phyloP scores from a whole-genome alignment of 768 basidiomycete genomes.

The Tricholoma sp. region DNA sequence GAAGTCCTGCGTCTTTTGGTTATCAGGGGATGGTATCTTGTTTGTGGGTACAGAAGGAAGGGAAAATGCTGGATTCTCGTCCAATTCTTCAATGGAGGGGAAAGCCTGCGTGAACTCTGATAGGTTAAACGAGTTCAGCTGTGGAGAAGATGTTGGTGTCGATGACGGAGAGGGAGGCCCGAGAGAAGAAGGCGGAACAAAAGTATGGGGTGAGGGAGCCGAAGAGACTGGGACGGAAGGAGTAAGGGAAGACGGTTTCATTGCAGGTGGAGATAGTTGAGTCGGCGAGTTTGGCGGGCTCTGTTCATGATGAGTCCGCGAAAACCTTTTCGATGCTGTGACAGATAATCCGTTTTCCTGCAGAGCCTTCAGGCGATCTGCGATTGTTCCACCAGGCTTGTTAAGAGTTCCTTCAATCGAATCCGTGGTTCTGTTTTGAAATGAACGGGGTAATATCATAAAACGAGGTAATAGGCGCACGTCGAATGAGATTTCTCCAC shows the following conservation, averaged over 20 bases:
- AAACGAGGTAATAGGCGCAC: slow-evolving; percentile 21
- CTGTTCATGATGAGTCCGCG: slow-evolving; percentile 46
- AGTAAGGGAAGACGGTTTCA: slow-evolving; percentile 19
- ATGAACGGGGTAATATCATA: slow-evolving; percentile 5
- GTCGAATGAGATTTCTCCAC: slow-evolving; percentile 32
- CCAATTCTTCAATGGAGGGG: slow-evolving; percentile 72
- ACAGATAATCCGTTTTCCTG: slow-evolving; percentile 67
- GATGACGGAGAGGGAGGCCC: slow-evolving; percentile 76
- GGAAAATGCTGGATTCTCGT: slow-evolving; percentile 45
- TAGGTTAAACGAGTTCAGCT: slow-evolving; percentile 30
- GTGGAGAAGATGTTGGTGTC: slow-evolving; percentile 62
- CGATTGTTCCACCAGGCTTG: slow-evolving; percentile 63
- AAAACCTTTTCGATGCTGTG: slow-evolving; percentile 50
- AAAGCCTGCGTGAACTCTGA: slow-evolving; percentile 63
- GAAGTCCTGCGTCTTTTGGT: slow-evolving; percentile 16
- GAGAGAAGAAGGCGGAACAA: slow-evolving; percentile 66
- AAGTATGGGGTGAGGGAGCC: slow-evolving; percentile 49
- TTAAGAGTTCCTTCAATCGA: slow-evolving; percentile 32
- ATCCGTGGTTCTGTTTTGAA: slow-evolving; percentile 12
- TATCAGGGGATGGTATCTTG: slow-evolving; percentile 23
- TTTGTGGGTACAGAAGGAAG: slow-evolving; percentile 48
- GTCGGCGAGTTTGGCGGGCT: slow-evolving; percentile 39
- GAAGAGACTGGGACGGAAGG: slow-evolving; percentile 30
- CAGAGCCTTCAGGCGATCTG: slow-evolving; percentile 74
- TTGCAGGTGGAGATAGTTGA: slow-evolving; percentile 25